A percentile compares a stretch with the other conserved stretches of the same genome.
phyloP scores from a whole-genome alignment of 345 rosid species.

The Laguncularia racemosa region DNA sequence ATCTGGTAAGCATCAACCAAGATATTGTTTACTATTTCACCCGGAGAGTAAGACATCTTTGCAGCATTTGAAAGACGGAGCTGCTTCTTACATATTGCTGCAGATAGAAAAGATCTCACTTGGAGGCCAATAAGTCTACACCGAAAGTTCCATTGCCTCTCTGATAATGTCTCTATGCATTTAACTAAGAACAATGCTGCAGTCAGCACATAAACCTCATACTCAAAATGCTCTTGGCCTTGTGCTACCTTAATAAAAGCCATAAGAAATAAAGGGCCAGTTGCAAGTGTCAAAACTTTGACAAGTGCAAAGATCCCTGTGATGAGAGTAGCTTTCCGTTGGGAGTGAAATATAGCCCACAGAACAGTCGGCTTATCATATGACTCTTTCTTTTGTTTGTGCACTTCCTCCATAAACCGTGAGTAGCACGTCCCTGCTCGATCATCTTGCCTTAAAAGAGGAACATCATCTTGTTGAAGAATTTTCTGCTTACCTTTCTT shows the following conservation, averaged over 20 bases:
- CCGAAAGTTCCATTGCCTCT: constrained; percentile 44
- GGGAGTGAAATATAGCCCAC: constrained; percentile 22
- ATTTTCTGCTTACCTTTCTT: constrained; percentile 32
- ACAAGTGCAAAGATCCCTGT: constrained; percentile 41
- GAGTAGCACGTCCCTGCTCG: constrained; percentile 37
- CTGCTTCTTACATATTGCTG: constrained; percentile 45
- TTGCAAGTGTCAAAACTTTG: constrained; percentile 29
- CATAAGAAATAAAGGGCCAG: constrained; percentile 41
- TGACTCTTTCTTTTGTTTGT: constrained; percentile 17
- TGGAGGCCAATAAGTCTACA: constrained; percentile 32
- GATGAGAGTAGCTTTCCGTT: constrained; percentile 27
- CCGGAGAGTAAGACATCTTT: constrained; percentile 44
- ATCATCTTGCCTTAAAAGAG: constrained; percentile 24
- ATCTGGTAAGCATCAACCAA: constrained; percentile 54
- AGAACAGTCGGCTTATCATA: constrained; percentile 16
- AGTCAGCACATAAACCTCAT: constrained; percentile 43
- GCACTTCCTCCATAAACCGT: constrained; percentile 18
- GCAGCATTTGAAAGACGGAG: constrained; percentile 41
- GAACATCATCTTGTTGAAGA: constrained; percentile 37
- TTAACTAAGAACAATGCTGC: constrained; percentile 39
- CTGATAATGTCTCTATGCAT: constrained; percentile 42
- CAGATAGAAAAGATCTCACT: constrained; percentile 31
- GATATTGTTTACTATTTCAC: constrained; percentile 59
- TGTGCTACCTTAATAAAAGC: constrained; percentile 35
- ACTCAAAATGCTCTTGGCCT: constrained; percentile 18